Evolutionary conservation across 129 eudicot species (phyloP).

Genomic region (Chrysanthemum seticuspe): DNA sequence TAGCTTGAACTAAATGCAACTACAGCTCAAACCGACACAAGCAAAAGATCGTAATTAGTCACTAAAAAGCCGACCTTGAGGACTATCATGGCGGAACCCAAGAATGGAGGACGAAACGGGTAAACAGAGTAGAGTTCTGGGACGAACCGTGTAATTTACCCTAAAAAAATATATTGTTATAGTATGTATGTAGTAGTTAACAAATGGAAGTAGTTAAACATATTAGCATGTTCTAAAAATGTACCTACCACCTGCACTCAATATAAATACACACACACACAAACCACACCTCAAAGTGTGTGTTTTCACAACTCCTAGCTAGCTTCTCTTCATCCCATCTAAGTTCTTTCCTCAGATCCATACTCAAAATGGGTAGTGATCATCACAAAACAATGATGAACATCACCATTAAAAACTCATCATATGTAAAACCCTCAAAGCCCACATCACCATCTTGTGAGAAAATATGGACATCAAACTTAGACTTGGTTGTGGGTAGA

Average conservation of each 20-base stretch:
- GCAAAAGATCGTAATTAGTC: no score
- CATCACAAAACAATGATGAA: constrained; percentile 19
- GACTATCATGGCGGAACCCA: no score
- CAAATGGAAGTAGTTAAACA: no score
- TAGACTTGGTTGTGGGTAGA: constrained; percentile 49
- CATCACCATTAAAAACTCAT: constrained; percentile 35
- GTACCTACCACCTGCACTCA: constrained; percentile 24
- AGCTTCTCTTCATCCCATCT: background rate
- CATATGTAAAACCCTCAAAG: constrained; percentile 39
- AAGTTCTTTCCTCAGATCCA: background rate
- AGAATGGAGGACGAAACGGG: no score
- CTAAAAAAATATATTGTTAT: no score
- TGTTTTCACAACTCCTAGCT: background rate
- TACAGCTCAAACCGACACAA: no score
- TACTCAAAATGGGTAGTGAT: constrained; percentile 30
- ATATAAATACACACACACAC: constrained; percentile 22
- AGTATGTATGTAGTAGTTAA: no score
- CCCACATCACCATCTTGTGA: constrained; percentile 16
- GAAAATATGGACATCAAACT: constrained; percentile 52
- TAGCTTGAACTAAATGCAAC: no score
- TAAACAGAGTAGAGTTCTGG: no score
- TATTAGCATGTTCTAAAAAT: background rate
- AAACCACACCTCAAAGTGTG: background rate
- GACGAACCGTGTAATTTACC: no score
- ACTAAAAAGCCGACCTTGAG: no score